Conservation (phyloP, 768 basidiomycete genomes). For the Pleurotus ostreatus region DNA sequence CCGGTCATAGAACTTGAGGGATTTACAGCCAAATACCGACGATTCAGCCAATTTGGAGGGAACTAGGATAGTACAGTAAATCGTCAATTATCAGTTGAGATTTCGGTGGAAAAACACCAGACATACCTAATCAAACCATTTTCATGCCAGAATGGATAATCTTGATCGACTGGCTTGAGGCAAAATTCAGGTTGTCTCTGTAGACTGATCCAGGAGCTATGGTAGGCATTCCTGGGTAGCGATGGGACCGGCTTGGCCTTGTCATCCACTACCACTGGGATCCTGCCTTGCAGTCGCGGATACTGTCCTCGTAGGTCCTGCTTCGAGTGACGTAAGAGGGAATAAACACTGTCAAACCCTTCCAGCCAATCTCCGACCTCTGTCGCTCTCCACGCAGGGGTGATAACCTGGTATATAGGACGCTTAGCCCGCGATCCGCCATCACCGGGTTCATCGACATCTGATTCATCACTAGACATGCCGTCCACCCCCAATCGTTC, state of each 20-base stretch:
- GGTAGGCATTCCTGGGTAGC: constrained; percentile 15
- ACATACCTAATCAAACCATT: background rate
- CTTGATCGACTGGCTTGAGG: background rate
- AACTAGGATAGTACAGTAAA: no score
- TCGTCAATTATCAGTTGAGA: no score
- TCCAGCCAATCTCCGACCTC: constrained; percentile 14
- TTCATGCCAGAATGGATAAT: background rate
- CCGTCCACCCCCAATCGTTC: constrained; percentile 17
- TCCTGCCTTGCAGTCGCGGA: constrained; percentile 5
- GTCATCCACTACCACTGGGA: background rate
- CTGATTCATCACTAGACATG: constrained; percentile 23
- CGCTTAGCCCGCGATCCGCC: background rate
- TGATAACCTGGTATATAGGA: constrained; percentile 10
- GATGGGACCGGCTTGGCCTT: constrained; percentile 11
- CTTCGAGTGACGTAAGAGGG: background rate
- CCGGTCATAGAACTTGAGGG: no score
- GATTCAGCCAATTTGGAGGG: no score
- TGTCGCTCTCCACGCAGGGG: constrained; percentile 13
- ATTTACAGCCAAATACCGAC: no score
- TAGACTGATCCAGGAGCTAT: constrained; percentile 11
- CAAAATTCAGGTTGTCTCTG: background rate
- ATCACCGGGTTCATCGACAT: constrained; percentile 1
- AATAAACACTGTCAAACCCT: constrained; percentile 16
- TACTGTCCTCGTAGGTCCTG: constrained; percentile 10
- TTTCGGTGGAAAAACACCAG: no score